Percentiles rank a stretch among this genome's conserved stretches.
These are phyloP conservation scores for Knufia petricola DNA, from an alignment of 2,329 filamentous ascomycete genomes.

Conservation along the genomic window DNA sequence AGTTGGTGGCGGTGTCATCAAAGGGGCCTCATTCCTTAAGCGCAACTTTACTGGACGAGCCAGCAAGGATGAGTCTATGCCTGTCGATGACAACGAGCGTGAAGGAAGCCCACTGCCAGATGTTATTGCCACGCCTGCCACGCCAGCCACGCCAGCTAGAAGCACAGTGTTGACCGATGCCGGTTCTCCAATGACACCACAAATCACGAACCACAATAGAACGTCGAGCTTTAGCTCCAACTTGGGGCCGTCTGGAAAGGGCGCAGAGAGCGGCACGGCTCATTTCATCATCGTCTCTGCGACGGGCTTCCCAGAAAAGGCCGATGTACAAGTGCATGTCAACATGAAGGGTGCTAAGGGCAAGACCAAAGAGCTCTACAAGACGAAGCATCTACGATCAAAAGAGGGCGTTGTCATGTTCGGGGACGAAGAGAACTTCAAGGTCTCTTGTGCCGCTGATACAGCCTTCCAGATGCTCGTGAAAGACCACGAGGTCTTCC, in stretches of 20 bases:
- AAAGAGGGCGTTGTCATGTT: slow-evolving; percentile 54
- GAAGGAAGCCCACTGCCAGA: slow-evolving; percentile 6
- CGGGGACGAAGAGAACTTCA: slow-evolving; percentile 64
- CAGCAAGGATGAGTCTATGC: slow-evolving; percentile 26
- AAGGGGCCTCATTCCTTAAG: slow-evolving; percentile 82
- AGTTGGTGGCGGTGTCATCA: slow-evolving; percentile 73
- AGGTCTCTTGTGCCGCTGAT: slow-evolving; percentile 66
- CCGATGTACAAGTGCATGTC: slow-evolving; percentile 70
- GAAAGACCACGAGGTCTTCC: slow-evolving; percentile 76
- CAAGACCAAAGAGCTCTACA: slow-evolving; percentile 67
- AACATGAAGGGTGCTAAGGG: slow-evolving; percentile 55
- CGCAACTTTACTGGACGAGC: slow-evolving; percentile 71
- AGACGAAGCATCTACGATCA: slow-evolving; percentile 83
- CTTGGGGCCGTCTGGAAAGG: slow-evolving; percentile 40
- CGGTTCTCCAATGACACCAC: slow-evolving; percentile 15
- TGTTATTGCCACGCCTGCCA: slow-evolving; percentile 10
- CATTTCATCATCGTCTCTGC: slow-evolving; percentile 72
- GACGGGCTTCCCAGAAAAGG: slow-evolving; percentile 61
- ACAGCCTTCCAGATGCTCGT: slow-evolving; percentile 77
- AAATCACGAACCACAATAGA: slow-evolving; percentile 32
- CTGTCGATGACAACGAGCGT: slow-evolving; percentile 10
- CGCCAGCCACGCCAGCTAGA: slow-evolving; percentile 17
- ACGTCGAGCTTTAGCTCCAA: slow-evolving; percentile 40
- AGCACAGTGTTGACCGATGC: slow-evolving; percentile 12
- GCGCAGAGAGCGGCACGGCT: slow-evolving; percentile 62